Evolutionary conservation across 495 filamentous ascomycete species (phyloP).

Genomic region (Tuber aestivum): DNA sequence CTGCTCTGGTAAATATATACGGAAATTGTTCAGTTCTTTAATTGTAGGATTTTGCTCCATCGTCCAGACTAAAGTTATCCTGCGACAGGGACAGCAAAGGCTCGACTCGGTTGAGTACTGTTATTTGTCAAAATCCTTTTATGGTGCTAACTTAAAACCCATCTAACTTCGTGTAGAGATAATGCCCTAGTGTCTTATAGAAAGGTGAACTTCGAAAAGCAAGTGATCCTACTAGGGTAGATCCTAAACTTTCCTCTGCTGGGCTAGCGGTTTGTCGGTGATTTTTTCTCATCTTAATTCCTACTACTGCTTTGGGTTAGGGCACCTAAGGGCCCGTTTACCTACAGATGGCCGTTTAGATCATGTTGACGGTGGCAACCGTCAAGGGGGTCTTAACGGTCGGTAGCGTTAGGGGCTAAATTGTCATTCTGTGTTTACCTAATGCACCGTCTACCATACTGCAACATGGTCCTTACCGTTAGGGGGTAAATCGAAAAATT

Average conservation of each 20-base stretch:
- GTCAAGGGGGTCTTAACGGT: too few relatives aligned
- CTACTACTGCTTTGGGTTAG: background rate
- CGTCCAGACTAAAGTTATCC: background rate
- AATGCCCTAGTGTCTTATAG: background rate
- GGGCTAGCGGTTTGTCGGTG: background rate
- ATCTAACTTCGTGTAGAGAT: background rate
- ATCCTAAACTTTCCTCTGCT: background rate
- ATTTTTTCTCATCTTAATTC: background rate
- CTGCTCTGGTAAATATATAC: too few relatives aligned
- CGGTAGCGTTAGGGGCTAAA: too few relatives aligned
- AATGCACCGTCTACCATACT: too few relatives aligned
- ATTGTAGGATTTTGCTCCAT: background rate
- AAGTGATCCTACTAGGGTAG: background rate
- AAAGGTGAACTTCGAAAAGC: background rate
- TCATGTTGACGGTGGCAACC: too few relatives aligned
- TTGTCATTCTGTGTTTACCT: too few relatives aligned
- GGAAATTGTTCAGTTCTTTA: too few relatives aligned
- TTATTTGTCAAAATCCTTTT: background rate
- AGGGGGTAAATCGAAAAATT: too few relatives aligned
- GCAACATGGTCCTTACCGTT: too few relatives aligned
- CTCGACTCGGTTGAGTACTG: background rate
- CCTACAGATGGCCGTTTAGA: too few relatives aligned
- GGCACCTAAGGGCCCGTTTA: too few relatives aligned
- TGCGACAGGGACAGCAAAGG: too few relatives aligned
- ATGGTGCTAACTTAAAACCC: background rate